A percentile compares a stretch with the other conserved stretches of the same genome.
Evolutionary conservation across 805 yeast genomes (phyloP).

Genomic region (Jamesozyma spencerorum): DNA sequence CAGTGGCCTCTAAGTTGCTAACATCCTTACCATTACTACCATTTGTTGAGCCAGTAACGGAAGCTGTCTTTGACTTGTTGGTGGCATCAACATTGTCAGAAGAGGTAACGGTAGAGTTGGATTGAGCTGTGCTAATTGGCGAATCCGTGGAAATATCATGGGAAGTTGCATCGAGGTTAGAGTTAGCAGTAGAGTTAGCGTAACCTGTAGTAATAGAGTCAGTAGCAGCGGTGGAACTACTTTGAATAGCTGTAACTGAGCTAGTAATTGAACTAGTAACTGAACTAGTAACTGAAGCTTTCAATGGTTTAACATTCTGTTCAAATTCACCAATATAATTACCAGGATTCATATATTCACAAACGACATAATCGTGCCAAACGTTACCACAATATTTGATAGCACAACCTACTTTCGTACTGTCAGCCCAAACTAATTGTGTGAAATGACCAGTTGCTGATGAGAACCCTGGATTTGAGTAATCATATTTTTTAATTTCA

Average conservation of each 20-base stretch:
- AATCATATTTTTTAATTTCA: slow-evolving; percentile 51
- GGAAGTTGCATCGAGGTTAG: background rate
- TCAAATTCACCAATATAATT: slow-evolving; percentile 49
- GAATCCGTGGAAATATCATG: no score
- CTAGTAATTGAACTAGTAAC: background rate
- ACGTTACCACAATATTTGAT: slow-evolving; percentile 46
- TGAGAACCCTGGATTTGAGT: slow-evolving; percentile 39
- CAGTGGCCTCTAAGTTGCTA: background rate
- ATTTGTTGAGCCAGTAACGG: background rate
- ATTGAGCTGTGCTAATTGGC: no score
- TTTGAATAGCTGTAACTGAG: no score
- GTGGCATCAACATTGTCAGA: background rate
- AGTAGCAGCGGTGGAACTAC: no score
- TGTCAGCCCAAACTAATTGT: slow-evolving; percentile 60
- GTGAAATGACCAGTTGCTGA: slow-evolving; percentile 57
- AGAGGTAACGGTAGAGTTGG: background rate
- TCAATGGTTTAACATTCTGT: slow-evolving; percentile 21
- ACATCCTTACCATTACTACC: no score
- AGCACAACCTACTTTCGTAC: slow-evolving; percentile 64
- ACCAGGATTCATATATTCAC: slow-evolving; percentile 71
- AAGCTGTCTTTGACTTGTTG: background rate
- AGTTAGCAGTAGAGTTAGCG: background rate
- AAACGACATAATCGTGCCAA: slow-evolving; percentile 56
- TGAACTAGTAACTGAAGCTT: background rate
- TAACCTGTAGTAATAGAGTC: no score